Percentiles rank a stretch among this genome's conserved stretches.
Conservation (phyloP, 331 rosid species). For the Quercus phellos region DNA sequence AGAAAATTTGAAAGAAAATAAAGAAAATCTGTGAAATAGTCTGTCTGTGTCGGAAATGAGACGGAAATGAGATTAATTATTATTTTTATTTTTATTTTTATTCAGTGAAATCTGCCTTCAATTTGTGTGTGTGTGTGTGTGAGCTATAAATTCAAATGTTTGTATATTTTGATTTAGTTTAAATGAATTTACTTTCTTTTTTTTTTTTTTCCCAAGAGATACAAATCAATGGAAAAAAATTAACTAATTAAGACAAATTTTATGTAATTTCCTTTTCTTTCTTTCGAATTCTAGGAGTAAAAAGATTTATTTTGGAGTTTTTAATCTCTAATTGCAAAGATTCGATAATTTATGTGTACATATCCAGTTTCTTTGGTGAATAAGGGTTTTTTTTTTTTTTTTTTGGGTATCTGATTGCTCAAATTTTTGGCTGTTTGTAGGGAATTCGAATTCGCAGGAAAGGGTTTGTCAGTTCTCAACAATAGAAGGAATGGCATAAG, state of each 20-base stretch:
- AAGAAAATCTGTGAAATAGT: too few species aligned
- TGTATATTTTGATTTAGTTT: background rate
- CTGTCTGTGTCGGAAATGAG: background rate
- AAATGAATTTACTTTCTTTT: background rate
- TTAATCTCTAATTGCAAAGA: background rate
- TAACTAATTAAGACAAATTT: background rate
- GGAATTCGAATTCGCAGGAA: background rate
- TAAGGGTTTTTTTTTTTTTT: background rate
- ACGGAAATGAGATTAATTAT: too few species aligned
- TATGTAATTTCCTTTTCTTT: background rate
- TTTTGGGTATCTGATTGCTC: background rate
- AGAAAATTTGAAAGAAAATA: background rate
- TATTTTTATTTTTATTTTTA: background rate
- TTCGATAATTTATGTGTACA: background rate
- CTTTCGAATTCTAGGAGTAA: background rate
- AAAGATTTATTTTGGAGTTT: background rate
- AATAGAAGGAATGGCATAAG: conserved; percentile 17
- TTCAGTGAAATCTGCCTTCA: background rate
- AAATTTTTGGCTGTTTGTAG: conserved; percentile 6
- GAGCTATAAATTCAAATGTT: too few species aligned
- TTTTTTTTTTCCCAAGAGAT: background rate
- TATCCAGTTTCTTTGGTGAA: background rate
- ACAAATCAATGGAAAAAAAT: background rate
- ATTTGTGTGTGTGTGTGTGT: background rate
- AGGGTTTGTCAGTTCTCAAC: conserved; percentile 1